Evolutionary conservation across 2,329 filamentous ascomycete genomes (phyloP).

Genomic region (Pseudocercospora vitis): DNA sequence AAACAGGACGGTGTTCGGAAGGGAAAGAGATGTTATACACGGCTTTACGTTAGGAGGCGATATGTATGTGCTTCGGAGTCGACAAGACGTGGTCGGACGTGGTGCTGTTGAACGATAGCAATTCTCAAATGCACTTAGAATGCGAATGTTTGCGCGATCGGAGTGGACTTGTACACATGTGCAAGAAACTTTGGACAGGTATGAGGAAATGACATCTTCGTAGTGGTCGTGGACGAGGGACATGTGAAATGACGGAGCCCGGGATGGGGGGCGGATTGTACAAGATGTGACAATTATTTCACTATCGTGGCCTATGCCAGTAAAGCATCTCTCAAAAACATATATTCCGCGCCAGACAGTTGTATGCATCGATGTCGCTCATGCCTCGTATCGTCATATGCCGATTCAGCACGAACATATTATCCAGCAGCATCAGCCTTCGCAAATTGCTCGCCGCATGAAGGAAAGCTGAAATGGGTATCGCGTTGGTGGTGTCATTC

Average conservation of each 20-base stretch:
- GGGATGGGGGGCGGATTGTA: background rate
- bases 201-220: no score
- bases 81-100: no score
- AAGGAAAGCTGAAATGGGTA: slow-evolving; percentile 2
- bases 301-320: background rate
- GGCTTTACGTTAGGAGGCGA: slow-evolving; percentile 9
- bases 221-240: no score
- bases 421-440: slow-evolving; percentile 3
- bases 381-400: slow-evolving; percentile 7
- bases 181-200: no score
- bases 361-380: slow-evolving; percentile 4
- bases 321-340: background rate
- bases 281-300: background rate
- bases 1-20: slow-evolving; percentile 4
- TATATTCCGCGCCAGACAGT: no score
- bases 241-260: no score
- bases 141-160: no score
- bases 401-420: background rate
- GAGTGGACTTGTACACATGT: no score
- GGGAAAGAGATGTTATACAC: slow-evolving; percentile 16
- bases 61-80: no score
- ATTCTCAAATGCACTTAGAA: no score
- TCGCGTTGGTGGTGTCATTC: background rate
- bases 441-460: background rate
- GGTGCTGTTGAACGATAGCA: no score